A percentile compares a stretch with the other conserved stretches of the same genome.
Evolutionary conservation across 225 moss, liverwort and hornwort species (phyloP).

Genomic region (Climacium dendroides): DNA sequence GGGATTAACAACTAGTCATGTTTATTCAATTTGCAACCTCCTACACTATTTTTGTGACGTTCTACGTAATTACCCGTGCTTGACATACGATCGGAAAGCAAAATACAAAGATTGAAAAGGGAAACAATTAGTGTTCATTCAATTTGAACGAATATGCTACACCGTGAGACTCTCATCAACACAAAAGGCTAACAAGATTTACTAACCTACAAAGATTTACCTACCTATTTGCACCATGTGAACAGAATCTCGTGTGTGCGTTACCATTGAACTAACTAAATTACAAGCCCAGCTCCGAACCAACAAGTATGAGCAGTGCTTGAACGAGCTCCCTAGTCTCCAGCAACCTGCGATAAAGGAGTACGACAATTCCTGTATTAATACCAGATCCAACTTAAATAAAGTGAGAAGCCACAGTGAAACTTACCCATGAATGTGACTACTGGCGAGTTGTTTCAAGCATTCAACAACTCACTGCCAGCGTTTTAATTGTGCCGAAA

Average conservation of each 20-base stretch:
- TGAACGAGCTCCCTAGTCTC: slow-evolving; percentile 26
- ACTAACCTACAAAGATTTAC: slow-evolving; percentile 8
- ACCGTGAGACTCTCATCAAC: not conserved
- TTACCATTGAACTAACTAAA: not conserved
- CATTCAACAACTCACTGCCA: not conserved
- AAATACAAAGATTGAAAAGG: not conserved
- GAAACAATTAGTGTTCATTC: not conserved
- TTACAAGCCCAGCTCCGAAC: slow-evolving; percentile 41
- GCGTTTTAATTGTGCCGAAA: not conserved
- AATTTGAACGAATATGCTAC: slow-evolving; percentile 14
- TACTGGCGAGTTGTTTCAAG: not conserved
- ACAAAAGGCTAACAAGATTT: not conserved
- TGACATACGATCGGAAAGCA: not conserved
- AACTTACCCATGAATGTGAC: not conserved
- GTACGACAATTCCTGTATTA: not conserved
- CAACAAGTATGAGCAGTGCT: slow-evolving; percentile 35
- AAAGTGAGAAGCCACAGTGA: not conserved
- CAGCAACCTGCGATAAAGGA: slow-evolving; percentile 11
- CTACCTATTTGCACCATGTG: not conserved
- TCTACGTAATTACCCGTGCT: not conserved
- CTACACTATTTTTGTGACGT: not conserved
- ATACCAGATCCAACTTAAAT: not conserved
- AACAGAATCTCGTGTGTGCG: not conserved
- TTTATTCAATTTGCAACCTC: not conserved
- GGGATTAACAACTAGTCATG: not conserved